Evolutionary conservation across 1,139 yeast genomes (phyloP).

Genomic region (Lodderomyces pseudojiufengensis): DNA sequence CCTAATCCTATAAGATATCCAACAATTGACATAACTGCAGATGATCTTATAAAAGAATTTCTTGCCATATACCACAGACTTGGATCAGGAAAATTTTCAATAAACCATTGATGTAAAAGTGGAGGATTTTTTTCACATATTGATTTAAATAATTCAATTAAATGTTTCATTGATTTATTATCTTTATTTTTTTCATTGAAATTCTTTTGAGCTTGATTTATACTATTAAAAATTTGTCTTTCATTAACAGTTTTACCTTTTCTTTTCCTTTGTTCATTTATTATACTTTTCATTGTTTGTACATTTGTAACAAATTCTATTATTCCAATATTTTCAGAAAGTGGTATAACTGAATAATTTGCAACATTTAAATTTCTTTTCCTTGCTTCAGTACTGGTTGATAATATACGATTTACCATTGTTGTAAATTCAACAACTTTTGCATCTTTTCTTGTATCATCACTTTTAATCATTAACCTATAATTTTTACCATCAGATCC

Average conservation of each 20-base stretch:
- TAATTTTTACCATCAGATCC: slow-evolving; percentile 78
- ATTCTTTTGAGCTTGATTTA: slow-evolving; percentile 40
- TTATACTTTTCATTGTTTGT: slow-evolving; percentile 69
- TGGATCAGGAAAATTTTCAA: slow-evolving; percentile 88
- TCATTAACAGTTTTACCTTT: slow-evolving; percentile 33
- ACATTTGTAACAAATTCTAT: slow-evolving; percentile 93
- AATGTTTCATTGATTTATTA: slow-evolving; percentile 13
- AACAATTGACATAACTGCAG: slow-evolving; percentile 97
- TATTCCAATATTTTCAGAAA: slow-evolving; percentile 83
- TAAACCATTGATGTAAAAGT: slow-evolving; percentile 80
- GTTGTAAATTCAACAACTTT: slow-evolving; percentile 90
- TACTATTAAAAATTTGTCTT: slow-evolving; percentile 28
- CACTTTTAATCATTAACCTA: slow-evolving; percentile 79
- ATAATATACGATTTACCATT: slow-evolving; percentile 72
- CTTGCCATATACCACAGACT: slow-evolving; percentile 82
- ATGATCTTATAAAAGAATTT: slow-evolving; percentile 67
- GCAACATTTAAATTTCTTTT: slow-evolving; percentile 68
- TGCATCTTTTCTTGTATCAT: slow-evolving; percentile 94
- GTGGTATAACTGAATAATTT: slow-evolving; percentile 85
- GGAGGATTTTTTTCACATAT: slow-evolving; percentile 56
- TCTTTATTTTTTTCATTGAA: slow-evolving; percentile 22
- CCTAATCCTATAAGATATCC: slow-evolving; percentile 91
- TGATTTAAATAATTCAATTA: slow-evolving; percentile 28
- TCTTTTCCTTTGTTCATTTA: slow-evolving; percentile 43
- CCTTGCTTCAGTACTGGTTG: slow-evolving; percentile 65